These are phyloP conservation scores for Nymphaea colorata DNA, from an alignment of 164 flowering plant species.

Conservation along the genomic window DNA sequence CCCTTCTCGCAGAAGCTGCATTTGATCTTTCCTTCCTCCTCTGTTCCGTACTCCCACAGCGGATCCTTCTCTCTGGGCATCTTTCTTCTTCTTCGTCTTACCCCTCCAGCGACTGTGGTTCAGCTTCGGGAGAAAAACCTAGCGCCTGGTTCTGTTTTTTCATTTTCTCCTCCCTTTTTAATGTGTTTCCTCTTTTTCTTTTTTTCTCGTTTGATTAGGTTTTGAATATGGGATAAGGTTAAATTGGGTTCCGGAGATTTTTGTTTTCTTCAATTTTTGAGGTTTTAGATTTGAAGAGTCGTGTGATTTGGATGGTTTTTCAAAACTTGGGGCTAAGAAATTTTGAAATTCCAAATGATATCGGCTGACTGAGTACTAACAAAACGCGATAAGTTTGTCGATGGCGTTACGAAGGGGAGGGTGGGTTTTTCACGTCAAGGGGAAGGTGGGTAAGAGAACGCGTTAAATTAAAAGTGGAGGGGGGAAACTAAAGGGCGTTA, in stretches of 20 bases:
- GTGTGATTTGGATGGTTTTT: no score
- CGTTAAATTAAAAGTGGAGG: no score
- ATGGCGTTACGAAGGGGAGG: no score
- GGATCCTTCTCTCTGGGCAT: slow-evolving; percentile 3
- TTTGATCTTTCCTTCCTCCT: neutral
- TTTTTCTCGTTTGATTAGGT: neutral
- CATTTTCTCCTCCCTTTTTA: neutral
- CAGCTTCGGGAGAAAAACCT: neutral
- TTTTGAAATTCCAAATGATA: neutral
- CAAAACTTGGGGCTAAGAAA: no score
- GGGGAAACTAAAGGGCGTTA: no score
- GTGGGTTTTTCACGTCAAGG: no score
- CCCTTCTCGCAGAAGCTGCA: slow-evolving; percentile 1
- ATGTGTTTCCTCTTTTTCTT: neutral
- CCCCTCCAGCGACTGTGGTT: neutral
- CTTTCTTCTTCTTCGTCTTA: neutral
- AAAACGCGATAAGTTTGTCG: neutral
- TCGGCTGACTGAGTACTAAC: neutral
- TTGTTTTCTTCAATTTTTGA: no score
- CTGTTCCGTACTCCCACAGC: slow-evolving; percentile 1
- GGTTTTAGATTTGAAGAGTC: neutral
- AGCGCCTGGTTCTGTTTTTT: neutral
- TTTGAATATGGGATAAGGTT: neutral
- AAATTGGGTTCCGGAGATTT: neutral
- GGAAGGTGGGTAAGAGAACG: no score